A percentile compares a stretch with the other conserved stretches of the same genome.
These are phyloP conservation scores for Candida coleopterorum DNA, from an alignment of 805 yeast genomes.

Conservation along the genomic window DNA sequence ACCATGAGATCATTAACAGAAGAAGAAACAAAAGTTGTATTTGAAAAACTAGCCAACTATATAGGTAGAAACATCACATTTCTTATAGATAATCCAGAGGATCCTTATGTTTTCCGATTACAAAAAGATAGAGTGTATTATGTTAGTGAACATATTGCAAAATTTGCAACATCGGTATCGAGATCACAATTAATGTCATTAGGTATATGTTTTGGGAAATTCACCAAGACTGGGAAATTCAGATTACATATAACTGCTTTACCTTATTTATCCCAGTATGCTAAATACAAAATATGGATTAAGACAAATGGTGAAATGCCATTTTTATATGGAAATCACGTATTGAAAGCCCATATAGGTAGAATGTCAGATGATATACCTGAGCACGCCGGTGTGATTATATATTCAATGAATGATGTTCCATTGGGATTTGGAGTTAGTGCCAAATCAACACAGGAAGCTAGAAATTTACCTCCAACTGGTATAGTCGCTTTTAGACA, in stretches of 20 bases:
- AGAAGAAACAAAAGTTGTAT: conserved; percentile 93
- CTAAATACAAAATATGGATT: conserved; percentile 94
- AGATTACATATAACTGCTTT: conserved; percentile 91
- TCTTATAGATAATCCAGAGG: conserved; percentile 76
- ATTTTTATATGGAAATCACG: conserved; percentile 92
- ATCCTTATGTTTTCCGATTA: conserved; percentile 90
- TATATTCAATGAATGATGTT: conserved; percentile 85
- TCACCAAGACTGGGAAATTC: conserved; percentile 96
- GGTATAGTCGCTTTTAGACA: conserved; percentile 95
- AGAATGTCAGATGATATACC: conserved; percentile 97
- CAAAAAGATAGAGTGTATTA: conserved; percentile 97
- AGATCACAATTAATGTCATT: conserved; percentile 87
- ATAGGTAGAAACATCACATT: conserved; percentile 93
- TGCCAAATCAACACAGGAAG: conserved; percentile 86
- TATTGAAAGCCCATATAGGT: conserved; percentile 93
- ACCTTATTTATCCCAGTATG: conserved; percentile 75
- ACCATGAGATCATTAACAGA: conserved; percentile 92
- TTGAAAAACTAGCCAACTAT: conserved; percentile 93
- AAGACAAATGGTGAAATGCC: conserved; percentile 99
- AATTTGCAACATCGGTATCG: conserved; percentile 85
- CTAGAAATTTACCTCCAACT: conserved; percentile 85
- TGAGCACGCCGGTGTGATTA: conserved; percentile 93
- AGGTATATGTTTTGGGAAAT: conserved; percentile 92
- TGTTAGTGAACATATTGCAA: conserved; percentile 76
- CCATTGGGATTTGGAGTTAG: conserved; percentile 96